These are phyloP conservation scores for Auricularia cornea DNA, from an alignment of 768 basidiomycete genomes.

Conservation along the genomic window DNA sequence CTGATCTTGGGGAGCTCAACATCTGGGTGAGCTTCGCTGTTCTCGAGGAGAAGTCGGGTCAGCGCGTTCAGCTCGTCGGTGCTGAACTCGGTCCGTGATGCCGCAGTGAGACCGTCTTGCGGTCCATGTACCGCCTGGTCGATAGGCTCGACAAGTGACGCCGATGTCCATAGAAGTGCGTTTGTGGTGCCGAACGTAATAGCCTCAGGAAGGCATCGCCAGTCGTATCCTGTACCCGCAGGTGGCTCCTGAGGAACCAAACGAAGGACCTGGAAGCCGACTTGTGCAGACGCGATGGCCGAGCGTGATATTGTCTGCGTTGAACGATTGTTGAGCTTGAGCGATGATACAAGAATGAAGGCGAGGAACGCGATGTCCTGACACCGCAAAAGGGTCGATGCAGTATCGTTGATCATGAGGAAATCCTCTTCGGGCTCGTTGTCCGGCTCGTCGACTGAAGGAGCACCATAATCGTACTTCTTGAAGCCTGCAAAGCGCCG, in stretches of 20 bases:
- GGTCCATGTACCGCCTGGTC: not conserved
- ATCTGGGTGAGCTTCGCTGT: not conserved
- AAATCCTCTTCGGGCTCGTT: not conserved
- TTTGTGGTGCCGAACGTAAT: not conserved
- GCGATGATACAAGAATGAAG: not conserved
- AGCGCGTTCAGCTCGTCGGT: not conserved
- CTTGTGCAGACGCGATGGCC: not conserved
- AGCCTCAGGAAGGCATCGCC: not conserved
- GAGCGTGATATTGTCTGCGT: not conserved
- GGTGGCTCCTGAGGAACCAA: not conserved
- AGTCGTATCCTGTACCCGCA: not conserved
- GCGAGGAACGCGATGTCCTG: not conserved
- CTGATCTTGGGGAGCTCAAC: not conserved
- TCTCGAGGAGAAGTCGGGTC: not conserved
- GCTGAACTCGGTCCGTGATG: not conserved
- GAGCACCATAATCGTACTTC: not conserved
- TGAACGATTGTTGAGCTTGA: not conserved
- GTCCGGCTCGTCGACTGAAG: not conserved
- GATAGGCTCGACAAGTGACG: not conserved
- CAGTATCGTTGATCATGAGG: not conserved
- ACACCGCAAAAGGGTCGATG: not conserved
- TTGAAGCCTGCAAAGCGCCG: not conserved
- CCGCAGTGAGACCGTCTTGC: not conserved
- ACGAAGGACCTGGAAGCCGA: not conserved
- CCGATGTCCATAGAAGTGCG: not conserved